phyloP scores from a whole-genome alignment of 345 rosid species.

The Abelmoschus esculentus region DNA sequence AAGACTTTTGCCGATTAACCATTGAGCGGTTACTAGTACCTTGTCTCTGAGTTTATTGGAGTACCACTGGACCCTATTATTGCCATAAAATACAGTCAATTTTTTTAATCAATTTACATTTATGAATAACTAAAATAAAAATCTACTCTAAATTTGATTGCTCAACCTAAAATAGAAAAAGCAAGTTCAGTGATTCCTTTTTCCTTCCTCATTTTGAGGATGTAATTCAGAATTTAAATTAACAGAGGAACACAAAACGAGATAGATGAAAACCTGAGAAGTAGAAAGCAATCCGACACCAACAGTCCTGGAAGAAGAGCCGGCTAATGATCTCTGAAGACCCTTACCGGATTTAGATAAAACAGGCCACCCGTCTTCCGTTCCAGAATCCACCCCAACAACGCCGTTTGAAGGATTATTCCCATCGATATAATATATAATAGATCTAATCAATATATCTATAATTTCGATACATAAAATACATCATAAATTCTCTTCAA shows the following conservation, averaged over 20 bases:
- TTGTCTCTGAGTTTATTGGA: conserved; percentile 28
- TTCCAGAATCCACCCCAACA: conserved; percentile 34
- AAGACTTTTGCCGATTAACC: conserved; percentile 28
- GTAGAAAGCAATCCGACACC: conserved; percentile 38
- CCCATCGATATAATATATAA: too few species aligned
- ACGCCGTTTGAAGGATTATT: conserved; percentile 40
- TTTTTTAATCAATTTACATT: neutral
- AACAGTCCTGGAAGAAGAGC: conserved; percentile 23
- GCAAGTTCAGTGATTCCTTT: neutral
- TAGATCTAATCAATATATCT: too few species aligned
- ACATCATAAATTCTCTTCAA: too few species aligned
- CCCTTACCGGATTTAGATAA: conserved; percentile 42
- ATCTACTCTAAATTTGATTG: neutral
- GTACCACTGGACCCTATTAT: conserved; percentile 25
- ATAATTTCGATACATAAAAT: too few species aligned
- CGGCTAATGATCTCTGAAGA: conserved; percentile 29
- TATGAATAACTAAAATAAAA: conserved; percentile 1
- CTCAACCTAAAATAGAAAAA: neutral
- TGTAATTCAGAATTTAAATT: neutral
- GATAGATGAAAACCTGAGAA: conserved; percentile 30
- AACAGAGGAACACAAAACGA: neutral
- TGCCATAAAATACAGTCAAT: neutral
- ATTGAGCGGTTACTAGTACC: conserved; percentile 18
- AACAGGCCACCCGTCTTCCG: conserved; percentile 66
- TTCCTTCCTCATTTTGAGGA: neutral